Evolutionary conservation across 1,284 basidiomycete species (phyloP).

Genomic region (Neolentinus lepideus): DNA sequence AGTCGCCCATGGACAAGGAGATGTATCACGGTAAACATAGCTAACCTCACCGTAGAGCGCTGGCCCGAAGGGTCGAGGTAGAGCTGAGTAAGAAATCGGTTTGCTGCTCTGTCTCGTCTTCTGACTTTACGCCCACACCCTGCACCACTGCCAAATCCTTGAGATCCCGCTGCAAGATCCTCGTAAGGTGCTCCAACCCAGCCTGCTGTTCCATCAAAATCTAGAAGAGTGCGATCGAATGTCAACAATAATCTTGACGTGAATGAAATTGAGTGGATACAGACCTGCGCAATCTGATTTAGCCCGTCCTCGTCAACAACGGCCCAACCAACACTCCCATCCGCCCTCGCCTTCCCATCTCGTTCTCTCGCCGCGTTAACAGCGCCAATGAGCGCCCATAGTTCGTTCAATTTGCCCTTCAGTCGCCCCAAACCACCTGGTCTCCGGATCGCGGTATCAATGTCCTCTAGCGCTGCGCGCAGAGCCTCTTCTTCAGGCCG

Average conservation of each 20-base stretch:
- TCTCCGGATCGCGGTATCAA: conserved; percentile 66
- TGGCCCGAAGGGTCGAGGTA: conserved; percentile 28
- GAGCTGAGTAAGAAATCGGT: conserved; percentile 13
- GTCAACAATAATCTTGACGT: no score
- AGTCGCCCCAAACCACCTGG: conserved; percentile 54
- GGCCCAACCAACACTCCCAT: conserved; percentile 60
- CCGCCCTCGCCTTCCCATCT: conserved; percentile 29
- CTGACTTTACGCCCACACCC: conserved; percentile 25
- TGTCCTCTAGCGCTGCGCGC: conserved; percentile 60
- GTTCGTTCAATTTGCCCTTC: conserved; percentile 71
- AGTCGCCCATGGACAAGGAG: background rate
- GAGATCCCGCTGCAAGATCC: conserved; percentile 59
- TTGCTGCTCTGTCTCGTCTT: conserved; percentile 26
- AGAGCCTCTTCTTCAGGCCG: conserved; percentile 79
- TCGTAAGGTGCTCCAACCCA: conserved; percentile 74
- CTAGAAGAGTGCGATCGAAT: conserved; percentile 28
- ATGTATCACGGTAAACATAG: background rate
- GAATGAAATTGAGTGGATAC: conserved; percentile 12
- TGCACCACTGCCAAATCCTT: conserved; percentile 70
- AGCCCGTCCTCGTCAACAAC: conserved; percentile 82
- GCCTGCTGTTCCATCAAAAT: conserved; percentile 76
- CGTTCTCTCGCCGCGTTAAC: conserved; percentile 57
- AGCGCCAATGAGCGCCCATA: conserved; percentile 84
- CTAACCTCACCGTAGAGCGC: conserved; percentile 22
- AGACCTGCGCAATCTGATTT: conserved; percentile 68